Evolutionary conservation across 768 basidiomycete genomes (phyloP), one percentile per base, ranked within the genome.

Genomic region (Psilocybe sp.): DNA sequence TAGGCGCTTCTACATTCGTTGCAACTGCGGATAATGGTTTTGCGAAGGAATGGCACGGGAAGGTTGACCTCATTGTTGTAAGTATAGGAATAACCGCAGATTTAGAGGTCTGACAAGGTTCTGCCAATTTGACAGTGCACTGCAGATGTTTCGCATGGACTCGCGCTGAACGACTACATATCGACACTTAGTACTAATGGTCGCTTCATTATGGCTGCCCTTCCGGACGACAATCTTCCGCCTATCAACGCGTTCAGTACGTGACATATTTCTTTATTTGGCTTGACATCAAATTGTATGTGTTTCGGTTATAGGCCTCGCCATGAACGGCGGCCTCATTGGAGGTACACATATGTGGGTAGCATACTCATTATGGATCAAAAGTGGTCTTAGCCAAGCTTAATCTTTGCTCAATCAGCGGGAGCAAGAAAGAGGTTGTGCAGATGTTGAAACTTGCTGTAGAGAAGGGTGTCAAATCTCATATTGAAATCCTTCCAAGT

Each of bases 311-410:
- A 6, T 36, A 57, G 55, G 49, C 1, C 20, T 53, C 5, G 33
- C 40, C 8, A 20, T 19, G 20, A 53, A 53, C 20, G 55, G 44
- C 9, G 45, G 38, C 0, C 44, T 57, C 13, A 34, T 57, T n/a
- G 55, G 55, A n/a, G 55, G 52, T 18, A 53, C 49, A 18, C 45
- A 46, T 23, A 57, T 53, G 55, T 57, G 38, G 35, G 41, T 46
- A 4, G 19, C 18, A 8, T 44, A 35, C 28, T 37, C 33, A 7
- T 1, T 34, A 18, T 35, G 4, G 6, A 7, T 14, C 2, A n/a
- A 4, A 31, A 13, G n/a, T n/a, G 15, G 2, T 19, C 4, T 18
- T 11, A 10, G 8, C n/a, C 13, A 18, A 4, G 19, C 12, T 40
- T 14, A 10, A 3, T 28, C 7, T 28, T 28, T 15, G 23, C 3